Evolutionary conservation across 345 rosid genomes (phyloP), one percentile per base, ranked within the genome.

Genomic region (Rhizophora apiculata): DNA sequence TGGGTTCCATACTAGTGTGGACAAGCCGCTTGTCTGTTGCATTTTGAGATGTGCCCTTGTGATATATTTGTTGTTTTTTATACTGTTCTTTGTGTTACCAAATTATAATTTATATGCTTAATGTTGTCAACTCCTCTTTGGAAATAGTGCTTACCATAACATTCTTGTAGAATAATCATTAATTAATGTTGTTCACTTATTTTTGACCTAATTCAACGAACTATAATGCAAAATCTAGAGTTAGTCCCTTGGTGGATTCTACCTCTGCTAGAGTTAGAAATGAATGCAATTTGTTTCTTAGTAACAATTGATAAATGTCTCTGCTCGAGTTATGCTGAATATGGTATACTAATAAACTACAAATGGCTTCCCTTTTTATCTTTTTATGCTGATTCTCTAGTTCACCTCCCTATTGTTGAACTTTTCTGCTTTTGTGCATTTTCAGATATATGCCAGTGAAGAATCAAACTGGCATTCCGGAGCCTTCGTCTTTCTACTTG

Each of bases 381-480:
- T 36, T 62, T 20, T 20, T 21, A 29, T 49, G 21, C n/a, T 30
- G 22, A 43, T 43, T 19, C 49, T 43, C 1, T 29, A 36, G 32
- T 39, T 68, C 34, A 54, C 32, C 52, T 53, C 30, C 55, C 13
- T 66, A 32, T 43, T 21, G 5, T 27, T 67, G 51, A 67, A 60
- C 27, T 73, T 52, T 57, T 64, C 52, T 31, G 34, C 24, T 58
- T 63, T 39, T 53, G 53, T 55, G n/a, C 27, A 24, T 74, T 57
- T 64, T 77, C 83, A 92, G 99, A 82, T 87, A 73, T 92, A 83
- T 82, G 83, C 87, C 37, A 78, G 94, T 68, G 99, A 95, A 80
- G 91, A 83, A 78, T 84, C 96, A 21, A 92, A 92, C 77, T 81
- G 79, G 81, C 99, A 96, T 84, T 90, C 99, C 8, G 92, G 98